A percentile compares a stretch with the other conserved stretches of the same genome.
These are phyloP conservation scores for Sugiyamaella boreocaroliniensis DNA, from an alignment of 805 yeast genomes.

Conservation along the genomic window DNA sequence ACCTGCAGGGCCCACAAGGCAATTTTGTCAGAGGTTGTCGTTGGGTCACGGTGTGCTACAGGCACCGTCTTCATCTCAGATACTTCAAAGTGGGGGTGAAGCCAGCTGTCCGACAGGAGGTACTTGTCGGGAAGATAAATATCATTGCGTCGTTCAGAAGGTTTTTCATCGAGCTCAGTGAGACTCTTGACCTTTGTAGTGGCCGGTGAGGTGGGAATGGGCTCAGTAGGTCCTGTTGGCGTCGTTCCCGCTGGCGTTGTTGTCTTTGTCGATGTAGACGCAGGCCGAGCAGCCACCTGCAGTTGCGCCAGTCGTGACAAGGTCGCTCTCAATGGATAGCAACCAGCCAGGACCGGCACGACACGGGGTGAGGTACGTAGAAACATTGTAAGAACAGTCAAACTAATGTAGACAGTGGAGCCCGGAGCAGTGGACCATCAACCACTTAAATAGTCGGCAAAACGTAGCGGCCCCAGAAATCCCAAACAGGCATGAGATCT, in stretches of 20 bases:
- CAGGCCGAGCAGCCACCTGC: no score
- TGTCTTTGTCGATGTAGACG: neutral
- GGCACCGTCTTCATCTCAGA: conserved; percentile 38
- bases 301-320: no score
- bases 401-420: no score
- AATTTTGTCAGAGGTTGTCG: conserved; percentile 42
- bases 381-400: no score
- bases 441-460: no score
- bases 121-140: conserved; percentile 11
- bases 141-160: conserved; percentile 5
- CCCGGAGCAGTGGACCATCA: no score
- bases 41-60: conserved; percentile 48
- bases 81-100: conserved; percentile 38
- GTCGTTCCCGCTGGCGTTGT: no score
- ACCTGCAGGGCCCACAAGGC: conserved; percentile 43
- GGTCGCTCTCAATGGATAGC: no score
- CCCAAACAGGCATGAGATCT: neutral
- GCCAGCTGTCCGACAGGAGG: conserved; percentile 30
- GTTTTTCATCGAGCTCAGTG: neutral
- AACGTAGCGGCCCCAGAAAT: no score
- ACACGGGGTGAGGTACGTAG: no score
- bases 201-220: neutral
- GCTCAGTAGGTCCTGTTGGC: no score
- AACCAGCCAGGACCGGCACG: no score
- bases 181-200: neutral